Percentiles rank a stretch among this genome's conserved stretches.
Conservation (phyloP, 257 asterid genomes). For the Coffea eugenioides region DNA sequence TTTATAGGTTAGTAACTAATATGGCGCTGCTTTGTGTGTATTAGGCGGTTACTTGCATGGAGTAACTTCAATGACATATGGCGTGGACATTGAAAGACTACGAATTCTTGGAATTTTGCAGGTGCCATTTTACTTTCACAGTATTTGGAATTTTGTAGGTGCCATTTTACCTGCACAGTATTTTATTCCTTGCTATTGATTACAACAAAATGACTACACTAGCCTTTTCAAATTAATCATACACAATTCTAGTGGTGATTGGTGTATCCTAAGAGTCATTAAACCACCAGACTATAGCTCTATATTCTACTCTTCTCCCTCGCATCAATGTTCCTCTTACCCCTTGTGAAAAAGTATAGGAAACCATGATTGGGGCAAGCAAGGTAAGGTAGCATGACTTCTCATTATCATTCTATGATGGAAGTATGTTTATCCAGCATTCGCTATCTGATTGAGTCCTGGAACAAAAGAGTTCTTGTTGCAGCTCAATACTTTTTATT, state of each 20-base stretch:
- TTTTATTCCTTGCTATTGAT: background rate
- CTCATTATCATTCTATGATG: background rate
- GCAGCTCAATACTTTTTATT: background rate
- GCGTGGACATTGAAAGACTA: conserved; percentile 71
- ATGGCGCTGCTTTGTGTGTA: conserved; percentile 20
- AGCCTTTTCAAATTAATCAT: background rate
- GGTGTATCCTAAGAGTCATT: background rate
- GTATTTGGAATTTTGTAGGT: conserved; percentile 83
- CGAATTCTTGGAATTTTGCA: conserved; percentile 81
- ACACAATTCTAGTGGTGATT: background rate
- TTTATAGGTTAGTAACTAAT: background rate
- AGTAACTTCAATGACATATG: conserved; percentile 71
- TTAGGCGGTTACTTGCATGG: conserved; percentile 96
- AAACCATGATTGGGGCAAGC: background rate
- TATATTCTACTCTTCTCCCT: background rate
- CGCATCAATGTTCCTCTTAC: background rate
- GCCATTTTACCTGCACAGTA: background rate
- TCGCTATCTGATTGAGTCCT: background rate
- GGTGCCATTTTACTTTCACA: conserved; percentile 35
- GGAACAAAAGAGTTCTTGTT: background rate
- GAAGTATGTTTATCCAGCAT: background rate
- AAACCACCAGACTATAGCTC: background rate
- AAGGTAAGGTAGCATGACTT: background rate
- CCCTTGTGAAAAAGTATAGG: background rate
- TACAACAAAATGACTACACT: background rate